Conservation (phyloP, 371 early-diverging fungal genomes). For the Zychaea mexicana region DNA sequence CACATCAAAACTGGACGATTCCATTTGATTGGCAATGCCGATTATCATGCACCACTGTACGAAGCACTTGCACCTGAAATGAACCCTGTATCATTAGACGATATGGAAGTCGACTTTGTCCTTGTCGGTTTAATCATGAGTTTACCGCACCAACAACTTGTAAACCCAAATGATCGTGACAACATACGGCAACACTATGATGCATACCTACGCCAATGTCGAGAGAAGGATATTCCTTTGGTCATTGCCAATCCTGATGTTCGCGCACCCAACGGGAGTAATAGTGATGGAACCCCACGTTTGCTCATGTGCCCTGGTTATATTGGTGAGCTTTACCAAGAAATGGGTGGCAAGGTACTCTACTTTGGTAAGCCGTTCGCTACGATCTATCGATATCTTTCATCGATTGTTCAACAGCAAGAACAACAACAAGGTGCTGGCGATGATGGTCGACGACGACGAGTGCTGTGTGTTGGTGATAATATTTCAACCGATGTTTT, state of each 20-base stretch:
- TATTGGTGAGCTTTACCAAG: constrained; percentile 41
- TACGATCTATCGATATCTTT: constrained; percentile 41
- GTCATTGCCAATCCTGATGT: constrained; percentile 53
- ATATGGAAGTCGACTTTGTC: constrained; percentile 38
- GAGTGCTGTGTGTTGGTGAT: constrained; percentile 44
- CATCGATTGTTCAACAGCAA: constrained; percentile 9
- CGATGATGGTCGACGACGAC: neutral
- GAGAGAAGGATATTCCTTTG: constrained; percentile 27
- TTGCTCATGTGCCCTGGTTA: constrained; percentile 42
- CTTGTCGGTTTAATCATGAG: constrained; percentile 27
- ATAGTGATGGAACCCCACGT: constrained; percentile 26
- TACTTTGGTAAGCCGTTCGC: constrained; percentile 50
- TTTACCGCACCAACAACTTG: neutral
- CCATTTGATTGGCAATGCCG: constrained; percentile 33
- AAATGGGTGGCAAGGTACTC: constrained; percentile 44
- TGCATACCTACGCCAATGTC: constrained; percentile 26
- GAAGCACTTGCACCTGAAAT: constrained; percentile 23
- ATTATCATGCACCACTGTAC: constrained; percentile 43
- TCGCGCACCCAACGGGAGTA: constrained; percentile 40
- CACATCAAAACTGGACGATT: constrained; percentile 38
- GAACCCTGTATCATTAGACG: constrained; percentile 19
- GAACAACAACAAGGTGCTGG: constrained; percentile 10
- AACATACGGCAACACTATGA: constrained; percentile 32
- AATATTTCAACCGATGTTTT: constrained; percentile 44
- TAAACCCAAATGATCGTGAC: constrained; percentile 27